These are phyloP conservation scores for Stachybotrys chlorohalonatus DNA, from an alignment of 2,329 filamentous ascomycete genomes.

Conservation along the genomic window DNA sequence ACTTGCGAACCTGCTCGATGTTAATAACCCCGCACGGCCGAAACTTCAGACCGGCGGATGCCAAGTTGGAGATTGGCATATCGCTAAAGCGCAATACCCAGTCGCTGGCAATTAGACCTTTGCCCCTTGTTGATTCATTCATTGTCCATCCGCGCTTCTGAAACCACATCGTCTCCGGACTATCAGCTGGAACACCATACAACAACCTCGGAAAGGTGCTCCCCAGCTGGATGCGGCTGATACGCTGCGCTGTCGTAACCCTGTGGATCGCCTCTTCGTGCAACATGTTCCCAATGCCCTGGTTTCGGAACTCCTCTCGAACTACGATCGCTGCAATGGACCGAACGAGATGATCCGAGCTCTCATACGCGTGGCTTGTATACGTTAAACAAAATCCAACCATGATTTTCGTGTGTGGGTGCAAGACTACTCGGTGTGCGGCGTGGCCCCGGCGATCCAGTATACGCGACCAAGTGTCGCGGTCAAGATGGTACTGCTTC, in stretches of 20 bases:
- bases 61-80: constrained; percentile 31
- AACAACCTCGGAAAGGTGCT: constrained; percentile 50
- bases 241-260: constrained; percentile 37
- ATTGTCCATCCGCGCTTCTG: constrained; percentile 43
- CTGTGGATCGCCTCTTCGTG: constrained; percentile 41
- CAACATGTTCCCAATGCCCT: constrained; percentile 43
- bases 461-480: constrained; percentile 31
- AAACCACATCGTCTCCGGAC: constrained; percentile 41
- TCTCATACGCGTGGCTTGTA: constrained; percentile 45
- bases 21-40: constrained; percentile 36
- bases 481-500: constrained; percentile 33
- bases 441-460: constrained; percentile 46
- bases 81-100: constrained; percentile 44
- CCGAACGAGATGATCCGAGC: constrained; percentile 42
- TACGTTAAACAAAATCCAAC: constrained; percentile 54
- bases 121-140: constrained; percentile 31
- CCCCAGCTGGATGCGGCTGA: constrained; percentile 46
- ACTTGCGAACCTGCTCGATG: constrained; percentile 34
- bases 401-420: constrained; percentile 28
- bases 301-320: constrained; percentile 32
- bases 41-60: constrained; percentile 32
- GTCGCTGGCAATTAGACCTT: constrained; percentile 41
- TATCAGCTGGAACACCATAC: constrained; percentile 40
- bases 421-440: constrained; percentile 47
- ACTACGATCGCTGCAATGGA: constrained; percentile 48